Percentiles rank a stretch among this genome's conserved stretches.
These are phyloP conservation scores for Polymyxa betae DNA, from an alignment of 208 protist genomes.

Conservation along the genomic window DNA sequence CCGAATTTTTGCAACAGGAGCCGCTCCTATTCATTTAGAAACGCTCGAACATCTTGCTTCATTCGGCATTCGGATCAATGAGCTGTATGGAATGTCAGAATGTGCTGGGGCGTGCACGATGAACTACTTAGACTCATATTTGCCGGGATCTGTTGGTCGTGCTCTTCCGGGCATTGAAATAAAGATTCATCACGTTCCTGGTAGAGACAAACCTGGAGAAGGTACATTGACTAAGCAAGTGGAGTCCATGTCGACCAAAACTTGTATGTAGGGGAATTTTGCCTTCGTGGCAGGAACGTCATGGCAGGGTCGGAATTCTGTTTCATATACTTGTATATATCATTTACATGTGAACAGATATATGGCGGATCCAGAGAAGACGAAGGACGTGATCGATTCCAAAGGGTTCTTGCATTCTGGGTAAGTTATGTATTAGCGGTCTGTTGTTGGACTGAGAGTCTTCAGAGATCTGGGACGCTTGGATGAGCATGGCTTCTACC, in stretches of 20 bases:
- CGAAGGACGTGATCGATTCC: conserved; percentile 56
- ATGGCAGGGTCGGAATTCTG: conserved; percentile 68
- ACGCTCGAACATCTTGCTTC: conserved; percentile 74
- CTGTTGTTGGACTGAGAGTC: not conserved
- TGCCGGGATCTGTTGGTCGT: not conserved
- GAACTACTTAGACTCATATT: not conserved
- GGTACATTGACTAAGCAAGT: not conserved
- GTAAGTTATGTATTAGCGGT: not conserved
- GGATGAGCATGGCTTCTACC: conserved; percentile 62
- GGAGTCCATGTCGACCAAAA: not conserved
- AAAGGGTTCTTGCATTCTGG: conserved; percentile 61
- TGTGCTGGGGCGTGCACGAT: conserved; percentile 53
- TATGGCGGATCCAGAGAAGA: conserved; percentile 57
- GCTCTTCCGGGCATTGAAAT: conserved; percentile 11
- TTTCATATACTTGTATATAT: not conserved
- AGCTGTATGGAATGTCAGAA: conserved; percentile 76
- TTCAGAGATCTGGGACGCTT: conserved; percentile 64
- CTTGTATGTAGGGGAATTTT: conserved; percentile 63
- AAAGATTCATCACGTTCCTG: not conserved
- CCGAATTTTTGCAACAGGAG: conserved; percentile 60
- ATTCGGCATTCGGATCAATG: conserved; percentile 70
- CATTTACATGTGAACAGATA: not conserved
- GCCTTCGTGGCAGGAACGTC: conserved; percentile 65
- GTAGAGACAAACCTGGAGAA: conserved; percentile 61
- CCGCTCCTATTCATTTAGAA: conserved; percentile 71